Evolutionary conservation across 352 stramenopile genomes (phyloP).

Genomic region (Phytophthora capsici): DNA sequence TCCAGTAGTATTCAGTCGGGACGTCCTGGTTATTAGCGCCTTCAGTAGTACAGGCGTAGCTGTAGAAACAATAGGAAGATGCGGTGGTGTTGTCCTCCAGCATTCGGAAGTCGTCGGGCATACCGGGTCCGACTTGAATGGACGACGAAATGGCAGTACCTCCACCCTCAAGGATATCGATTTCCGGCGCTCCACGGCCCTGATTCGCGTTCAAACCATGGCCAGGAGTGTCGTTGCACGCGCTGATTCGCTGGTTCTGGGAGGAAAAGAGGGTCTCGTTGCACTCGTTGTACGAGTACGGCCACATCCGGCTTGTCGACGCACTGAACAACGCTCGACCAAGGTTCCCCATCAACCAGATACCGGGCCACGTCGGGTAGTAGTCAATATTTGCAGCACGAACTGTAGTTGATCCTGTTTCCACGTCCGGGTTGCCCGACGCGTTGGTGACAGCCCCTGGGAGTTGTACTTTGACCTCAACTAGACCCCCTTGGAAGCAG

Average conservation of each 20-base stretch:
- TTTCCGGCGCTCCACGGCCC: slow-evolving; percentile 93
- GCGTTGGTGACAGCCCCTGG: slow-evolving; percentile 72
- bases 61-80: slow-evolving; percentile 51
- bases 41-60: slow-evolving; percentile 39
- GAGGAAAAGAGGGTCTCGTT: slow-evolving; percentile 61
- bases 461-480: slow-evolving; percentile 87
- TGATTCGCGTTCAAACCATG: slow-evolving; percentile 88
- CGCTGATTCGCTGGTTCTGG: slow-evolving; percentile 75
- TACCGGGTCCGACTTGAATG: slow-evolving; percentile 87
- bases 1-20: slow-evolving; percentile 41
- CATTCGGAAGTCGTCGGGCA: slow-evolving; percentile 57
- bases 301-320: slow-evolving; percentile 94
- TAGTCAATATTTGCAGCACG: slow-evolving; percentile 30
- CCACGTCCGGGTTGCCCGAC: slow-evolving; percentile 51
- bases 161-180: slow-evolving; percentile 94
- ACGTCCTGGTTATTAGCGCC: slow-evolving; percentile 56
- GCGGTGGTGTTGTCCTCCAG: slow-evolving; percentile 24
- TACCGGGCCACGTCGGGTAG: slow-evolving; percentile 91
- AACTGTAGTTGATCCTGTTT: slow-evolving; percentile 29
- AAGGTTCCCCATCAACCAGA: slow-evolving; percentile 97
- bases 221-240: slow-evolving; percentile 91
- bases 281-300: slow-evolving; percentile 94
- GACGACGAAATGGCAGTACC: slow-evolving; percentile 87
- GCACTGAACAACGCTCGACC: slow-evolving; percentile 93
- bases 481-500: slow-evolving; percentile 92